A percentile compares a stretch with the other conserved stretches of the same genome.
These are phyloP conservation scores for Pythium insidiosum DNA, from an alignment of 352 stramenopile genomes.

Conservation along the genomic window DNA sequence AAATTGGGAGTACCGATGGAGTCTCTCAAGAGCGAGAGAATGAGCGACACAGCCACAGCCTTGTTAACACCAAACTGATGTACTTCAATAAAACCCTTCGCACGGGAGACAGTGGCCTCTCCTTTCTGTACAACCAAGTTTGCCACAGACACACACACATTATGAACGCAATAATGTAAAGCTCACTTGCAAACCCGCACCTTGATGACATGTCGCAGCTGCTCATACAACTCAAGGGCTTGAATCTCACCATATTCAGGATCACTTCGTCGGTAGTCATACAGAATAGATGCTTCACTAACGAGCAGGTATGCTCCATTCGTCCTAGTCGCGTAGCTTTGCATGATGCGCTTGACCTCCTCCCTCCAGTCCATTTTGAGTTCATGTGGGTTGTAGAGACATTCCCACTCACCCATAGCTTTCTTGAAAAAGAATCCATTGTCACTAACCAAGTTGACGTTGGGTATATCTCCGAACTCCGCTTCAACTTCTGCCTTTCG, in stretches of 20 bases:
- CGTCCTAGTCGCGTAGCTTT: conserved; percentile 94
- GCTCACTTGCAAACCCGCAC: conserved; percentile 25
- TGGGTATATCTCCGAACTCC: conserved; percentile 24
- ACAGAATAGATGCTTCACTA: conserved; percentile 95
- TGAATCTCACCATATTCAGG: conserved; percentile 98
- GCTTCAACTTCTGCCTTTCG: conserved; percentile 29
- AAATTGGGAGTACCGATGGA: conserved; percentile 86
- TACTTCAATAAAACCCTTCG: conserved; percentile 68
- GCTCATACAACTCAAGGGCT: conserved; percentile 84
- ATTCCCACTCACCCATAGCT: conserved; percentile 36
- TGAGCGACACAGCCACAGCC: conserved; percentile 36
- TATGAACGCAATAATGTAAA: not conserved
- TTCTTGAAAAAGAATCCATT: conserved; percentile 66
- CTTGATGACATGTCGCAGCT: conserved; percentile 93
- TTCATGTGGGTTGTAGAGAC: conserved; percentile 37
- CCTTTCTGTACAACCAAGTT: conserved; percentile 52
- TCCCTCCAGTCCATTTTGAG: conserved; percentile 91
- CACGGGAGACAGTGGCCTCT: conserved; percentile 40
- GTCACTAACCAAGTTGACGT: conserved; percentile 53
- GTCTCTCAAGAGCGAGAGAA: conserved; percentile 48
- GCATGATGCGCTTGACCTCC: conserved; percentile 92
- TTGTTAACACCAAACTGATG: conserved; percentile 74
- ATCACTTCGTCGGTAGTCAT: conserved; percentile 97
- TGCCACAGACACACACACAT: conserved; percentile 9
- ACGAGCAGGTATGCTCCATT: conserved; percentile 97